Evolutionary conservation across 208 protist genomes (phyloP), one percentile per base, ranked within the genome.

Genomic region (Trypanosoma brucei): DNA sequence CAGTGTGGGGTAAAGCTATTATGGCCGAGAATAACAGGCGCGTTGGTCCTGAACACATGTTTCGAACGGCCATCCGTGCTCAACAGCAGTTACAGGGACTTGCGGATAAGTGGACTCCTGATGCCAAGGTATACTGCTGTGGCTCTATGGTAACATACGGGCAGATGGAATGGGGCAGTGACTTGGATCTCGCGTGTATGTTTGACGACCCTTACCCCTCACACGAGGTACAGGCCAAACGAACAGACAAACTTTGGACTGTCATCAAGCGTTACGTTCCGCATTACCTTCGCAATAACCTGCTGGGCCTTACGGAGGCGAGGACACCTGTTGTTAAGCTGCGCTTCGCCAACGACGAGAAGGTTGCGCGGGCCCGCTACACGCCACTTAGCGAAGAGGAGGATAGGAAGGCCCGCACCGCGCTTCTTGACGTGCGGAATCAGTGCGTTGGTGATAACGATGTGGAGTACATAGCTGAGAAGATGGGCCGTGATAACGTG

Each of bases 111-210:
- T 95, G 89, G 86, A 95, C 85, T 1, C 86, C 89, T 3, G 89
- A 95, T 58, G 89, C 89, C 14, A 95, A 95, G 68, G 88, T 95
- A 44, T 95, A 88, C 76, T 88, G 83, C 55, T 92, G 86, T 49
- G 89, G 89, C 6, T 91, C 83, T 3, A 76, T 92, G 72, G 89
- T 95, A 57, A 91, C 86, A 37, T 86, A 88, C 46, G 89, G 89
- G 1, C 84, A 92, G 75, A 92, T 95, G 86, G 89, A 95, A 69
- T 93, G 86, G 86, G 86, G 86, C n/a, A 92, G 84, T 52, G 89
- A 95, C 58, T 64, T 95, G 1, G 89, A 95, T 69, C 77, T 95
- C n/a, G 86, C 86, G 33, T 92, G 86, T 65, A 77, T 95, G 61
- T 92, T 95, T 69, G 86, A 95, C 61, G 89, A 95, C 59, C 86